These are phyloP conservation scores for Rhododendron kiyosumense DNA, from an alignment of 148 eudicot genomes.

Conservation along the genomic window DNA sequence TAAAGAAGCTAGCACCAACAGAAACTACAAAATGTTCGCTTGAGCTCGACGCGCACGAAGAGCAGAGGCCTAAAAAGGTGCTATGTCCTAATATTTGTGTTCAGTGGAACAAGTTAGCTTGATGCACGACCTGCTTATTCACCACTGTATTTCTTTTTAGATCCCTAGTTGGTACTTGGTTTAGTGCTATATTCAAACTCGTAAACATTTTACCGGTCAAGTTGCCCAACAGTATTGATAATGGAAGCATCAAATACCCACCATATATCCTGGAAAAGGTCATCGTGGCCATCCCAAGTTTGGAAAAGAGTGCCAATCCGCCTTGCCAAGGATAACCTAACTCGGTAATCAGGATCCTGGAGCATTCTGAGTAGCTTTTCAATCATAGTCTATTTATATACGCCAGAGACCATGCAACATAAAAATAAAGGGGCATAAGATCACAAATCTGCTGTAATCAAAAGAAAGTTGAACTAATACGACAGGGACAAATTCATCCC, in stretches of 20 bases:
- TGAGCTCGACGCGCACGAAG: not conserved
- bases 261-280: slow-evolving; percentile 93
- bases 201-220: not conserved
- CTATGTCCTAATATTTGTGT: not conserved
- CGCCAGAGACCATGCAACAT: slow-evolving; percentile 4
- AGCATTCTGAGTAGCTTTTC: slow-evolving; percentile 77
- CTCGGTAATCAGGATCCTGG: slow-evolving; percentile 87
- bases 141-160: not conserved
- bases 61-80: not conserved
- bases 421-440: not conserved
- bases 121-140: not conserved
- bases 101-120: not conserved
- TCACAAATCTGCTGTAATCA: slow-evolving; percentile 2
- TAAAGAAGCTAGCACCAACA: not conserved
- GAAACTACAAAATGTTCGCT: not conserved
- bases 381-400: slow-evolving; percentile 56
- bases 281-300: slow-evolving; percentile 97
- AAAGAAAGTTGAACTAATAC: not conserved
- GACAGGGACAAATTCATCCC: not conserved
- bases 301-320: slow-evolving; percentile 84
- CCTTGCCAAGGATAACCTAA: slow-evolving; percentile 68
- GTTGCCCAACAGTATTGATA: not conserved
- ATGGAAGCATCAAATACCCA: slow-evolving; percentile 18
- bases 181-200: not conserved
- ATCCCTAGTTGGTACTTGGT: not conserved